phyloP scores from a whole-genome alignment of 495 filamentous ascomycete species.

The Neurospora pannonica region DNA sequence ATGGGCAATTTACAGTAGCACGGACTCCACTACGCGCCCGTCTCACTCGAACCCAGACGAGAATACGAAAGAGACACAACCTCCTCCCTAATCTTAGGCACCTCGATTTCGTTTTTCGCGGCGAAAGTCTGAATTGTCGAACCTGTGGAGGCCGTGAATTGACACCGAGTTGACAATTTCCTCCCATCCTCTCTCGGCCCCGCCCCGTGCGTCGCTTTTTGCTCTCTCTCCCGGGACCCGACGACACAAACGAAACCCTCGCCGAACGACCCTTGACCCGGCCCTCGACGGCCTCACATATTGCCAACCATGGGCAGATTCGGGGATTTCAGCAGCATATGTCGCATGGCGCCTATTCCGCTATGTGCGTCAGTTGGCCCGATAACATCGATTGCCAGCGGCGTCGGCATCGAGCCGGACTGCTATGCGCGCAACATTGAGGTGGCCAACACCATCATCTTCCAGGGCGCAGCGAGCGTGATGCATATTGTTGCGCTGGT shows the following conservation, averaged over 20 bases:
- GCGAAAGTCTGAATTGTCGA: neutral
- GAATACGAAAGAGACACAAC: neutral
- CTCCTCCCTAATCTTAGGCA: neutral
- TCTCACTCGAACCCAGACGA: neutral
- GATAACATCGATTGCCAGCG: constrained; percentile 51
- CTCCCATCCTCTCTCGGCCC: neutral
- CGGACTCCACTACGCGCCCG: neutral
- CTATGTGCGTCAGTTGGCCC: constrained; percentile 75
- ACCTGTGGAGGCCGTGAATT: neutral
- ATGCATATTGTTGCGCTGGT: constrained; percentile 84
- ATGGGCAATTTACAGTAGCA: neutral
- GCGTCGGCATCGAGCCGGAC: constrained; percentile 71
- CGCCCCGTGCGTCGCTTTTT: neutral
- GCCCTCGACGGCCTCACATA: constrained; percentile 5
- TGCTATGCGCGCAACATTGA: constrained; percentile 96
- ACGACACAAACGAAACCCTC: neutral
- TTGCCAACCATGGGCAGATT: constrained; percentile 61
- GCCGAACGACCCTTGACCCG: neutral
- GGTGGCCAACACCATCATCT: constrained; percentile 95
- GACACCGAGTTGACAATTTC: neutral
- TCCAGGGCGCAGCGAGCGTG: constrained; percentile 83
- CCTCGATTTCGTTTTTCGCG: neutral
- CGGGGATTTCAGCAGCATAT: constrained; percentile 81
- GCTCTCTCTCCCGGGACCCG: neutral
- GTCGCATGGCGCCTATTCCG: constrained; percentile 73